Conservation (phyloP, 2,329 filamentous ascomycete genomes). For the Neofusicoccum sp. region DNA sequence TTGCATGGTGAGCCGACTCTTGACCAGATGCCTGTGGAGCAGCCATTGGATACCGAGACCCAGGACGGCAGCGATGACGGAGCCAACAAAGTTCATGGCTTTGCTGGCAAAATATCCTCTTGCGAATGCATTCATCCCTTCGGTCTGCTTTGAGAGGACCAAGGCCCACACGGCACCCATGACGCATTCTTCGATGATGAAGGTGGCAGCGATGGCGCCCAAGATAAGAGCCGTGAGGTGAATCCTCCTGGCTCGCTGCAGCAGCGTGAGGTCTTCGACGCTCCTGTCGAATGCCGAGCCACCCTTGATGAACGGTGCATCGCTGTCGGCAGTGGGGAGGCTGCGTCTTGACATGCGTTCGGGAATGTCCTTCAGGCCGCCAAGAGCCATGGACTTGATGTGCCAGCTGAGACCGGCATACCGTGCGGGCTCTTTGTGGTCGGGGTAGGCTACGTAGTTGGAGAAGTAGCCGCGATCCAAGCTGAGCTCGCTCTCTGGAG, state of each 20-base stretch:
- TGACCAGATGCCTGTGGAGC: background rate
- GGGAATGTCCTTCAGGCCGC: background rate
- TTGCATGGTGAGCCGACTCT: background rate
- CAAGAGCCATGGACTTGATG: background rate
- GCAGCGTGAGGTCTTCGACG: background rate
- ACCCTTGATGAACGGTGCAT: background rate
- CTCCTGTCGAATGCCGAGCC: background rate
- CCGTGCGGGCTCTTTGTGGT: background rate
- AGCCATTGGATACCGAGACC: conserved; percentile 1
- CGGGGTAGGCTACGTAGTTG: background rate
- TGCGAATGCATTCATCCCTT: background rate
- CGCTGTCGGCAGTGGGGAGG: background rate
- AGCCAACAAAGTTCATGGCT: conserved; percentile 3
- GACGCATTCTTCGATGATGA: conserved; percentile 11
- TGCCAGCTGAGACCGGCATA: background rate
- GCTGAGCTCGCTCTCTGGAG: background rate
- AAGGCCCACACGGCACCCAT: conserved; percentile 11
- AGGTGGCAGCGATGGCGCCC: background rate
- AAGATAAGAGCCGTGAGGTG: background rate
- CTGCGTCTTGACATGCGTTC: background rate
- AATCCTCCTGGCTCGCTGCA: background rate
- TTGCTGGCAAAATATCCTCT: conserved; percentile 15
- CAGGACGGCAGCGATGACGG: background rate
- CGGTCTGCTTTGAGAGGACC: background rate
- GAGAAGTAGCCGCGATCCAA: conserved; percentile 5